Evolutionary conservation across 345 rosid species (phyloP).

Genomic region (Acer campestre): DNA sequence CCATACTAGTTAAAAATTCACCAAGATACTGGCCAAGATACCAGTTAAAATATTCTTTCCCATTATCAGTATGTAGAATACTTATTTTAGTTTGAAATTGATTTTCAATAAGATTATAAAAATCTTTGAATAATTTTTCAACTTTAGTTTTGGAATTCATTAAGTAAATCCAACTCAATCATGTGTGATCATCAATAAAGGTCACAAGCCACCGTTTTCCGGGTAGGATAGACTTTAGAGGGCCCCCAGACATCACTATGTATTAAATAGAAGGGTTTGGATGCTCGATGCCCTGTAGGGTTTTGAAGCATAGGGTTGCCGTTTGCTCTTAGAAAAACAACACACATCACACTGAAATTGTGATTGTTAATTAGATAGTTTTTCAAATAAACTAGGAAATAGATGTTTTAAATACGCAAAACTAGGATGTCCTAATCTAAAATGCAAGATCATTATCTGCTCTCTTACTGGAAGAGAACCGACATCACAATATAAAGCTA

Average conservation of each 20-base stretch:
- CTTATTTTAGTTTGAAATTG: too few relatives aligned
- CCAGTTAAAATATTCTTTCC: not conserved
- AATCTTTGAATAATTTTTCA: too few relatives aligned
- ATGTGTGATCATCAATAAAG: too few relatives aligned
- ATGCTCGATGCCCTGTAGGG: not conserved
- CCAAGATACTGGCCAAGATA: not conserved
- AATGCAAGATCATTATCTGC: not conserved
- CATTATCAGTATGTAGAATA: not conserved
- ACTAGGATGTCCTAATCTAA: not conserved
- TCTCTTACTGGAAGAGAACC: not conserved
- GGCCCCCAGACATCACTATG: too few relatives aligned
- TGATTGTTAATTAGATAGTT: not conserved
- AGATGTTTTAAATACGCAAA: conserved; percentile 5
- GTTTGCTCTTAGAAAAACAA: not conserved
- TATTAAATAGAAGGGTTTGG: too few relatives aligned
- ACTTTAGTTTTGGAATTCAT: too few relatives aligned
- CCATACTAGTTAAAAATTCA: not conserved
- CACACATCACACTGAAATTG: not conserved
- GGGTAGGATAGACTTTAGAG: too few relatives aligned
- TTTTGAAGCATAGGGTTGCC: not conserved
- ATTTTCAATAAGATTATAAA: too few relatives aligned
- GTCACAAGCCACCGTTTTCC: too few relatives aligned
- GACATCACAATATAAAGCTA: too few relatives aligned
- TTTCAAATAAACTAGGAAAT: conserved; percentile 1
- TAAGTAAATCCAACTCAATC: too few relatives aligned